Evolutionary conservation across 495 filamentous ascomycete species (phyloP), one percentile per base, ranked within the genome.

Genomic region (Hapsidospora chrysogenum): DNA sequence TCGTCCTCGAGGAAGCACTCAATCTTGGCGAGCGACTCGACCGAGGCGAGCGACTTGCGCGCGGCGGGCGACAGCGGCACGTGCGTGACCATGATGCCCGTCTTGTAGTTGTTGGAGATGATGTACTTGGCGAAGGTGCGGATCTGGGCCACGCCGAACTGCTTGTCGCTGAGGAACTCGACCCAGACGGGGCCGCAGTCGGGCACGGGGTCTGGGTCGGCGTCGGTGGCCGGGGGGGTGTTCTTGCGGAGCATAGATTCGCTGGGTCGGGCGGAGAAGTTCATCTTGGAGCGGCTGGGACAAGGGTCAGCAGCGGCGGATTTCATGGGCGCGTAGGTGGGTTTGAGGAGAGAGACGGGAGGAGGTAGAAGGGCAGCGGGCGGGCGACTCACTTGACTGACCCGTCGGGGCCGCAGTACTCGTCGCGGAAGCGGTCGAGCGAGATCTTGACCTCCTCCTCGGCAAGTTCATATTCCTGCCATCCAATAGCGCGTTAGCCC

Each of bases 1-100:
- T 97, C 86, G 58, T 85, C 76, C 61, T 97, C 92, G 40, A 85
- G 66, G 68, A 96, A 97, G 46, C 80, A 79, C 64, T 97, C 89
- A 48, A 94, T 80, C 46, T 80, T 72, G 26, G 67, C 71, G 56
- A 80, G 70, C 47, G 71, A 59, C 43, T 74, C 66, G 26, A 72
- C 71, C 10, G 67, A 68, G 15, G 79, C 75, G 42, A 92, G 74
- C 45, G 83, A 72, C 56, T 82, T 87, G 48, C 92, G 69, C 26
- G 85, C 89, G 17, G 85, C 76, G 3, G 82, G 64, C 0, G 84
- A 86, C 38, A 93, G 78, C 17, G 80, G 63, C n/a, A 73, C 75
- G 44, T 74, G 67, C 17, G 82, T 83, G 39, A 97, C 71, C 42
- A 94, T 74, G 47, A 97, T 81, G 41, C 89, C 92, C 16, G 79